Base-by-base conservation (phyloP, 2,329 filamentous ascomycete species). In the Ceratocystis colombiana region DNA sequence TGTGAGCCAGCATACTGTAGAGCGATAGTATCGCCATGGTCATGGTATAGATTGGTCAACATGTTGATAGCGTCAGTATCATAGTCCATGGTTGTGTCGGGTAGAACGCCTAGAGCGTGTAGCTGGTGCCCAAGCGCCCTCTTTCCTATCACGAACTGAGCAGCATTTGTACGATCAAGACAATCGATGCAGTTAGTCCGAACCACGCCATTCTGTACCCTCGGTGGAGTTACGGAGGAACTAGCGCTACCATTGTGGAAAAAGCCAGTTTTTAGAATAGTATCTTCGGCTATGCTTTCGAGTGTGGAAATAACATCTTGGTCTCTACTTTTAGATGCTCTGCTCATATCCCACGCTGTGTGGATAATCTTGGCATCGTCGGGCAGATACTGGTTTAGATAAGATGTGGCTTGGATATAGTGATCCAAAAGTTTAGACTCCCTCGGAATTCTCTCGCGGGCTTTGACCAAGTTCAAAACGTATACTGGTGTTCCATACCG, bases 111-210 rank as follows among this genome's bases (percentile, higher is more conserved):
- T 3, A 99, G 81, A 2, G 93, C 92, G 73, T 96, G 88, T 7
- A 99, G 81, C 75, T 99, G 94, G 71, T 96, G 85, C 0, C 92
- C 94, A 10, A 99, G 82, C 0, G 94, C 94, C 71, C 90, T 84
- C 77, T 99, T 99, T 3, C 91, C 94, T 71, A 99, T 95, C 37
- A 99, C 92, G 71, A 97, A 99, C 73, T 99, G 94, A 1, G 94
- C 94, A 2, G 94, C 94, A 73, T 99, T 99, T 7, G 94, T 99
- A 25, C 94, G 87, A 75, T 99, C 94, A 0, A 99, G 81, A 72
- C 94, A 99, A 75, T 99, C 94, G 71, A 99, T 97, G 74, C 94
- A 99, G 73, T 99, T 99, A 0, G 94, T 99, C 67, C 94, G 84
- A 8, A 90, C 93, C 50, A 99, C 84, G 8, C 94, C 94, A 70